Evolutionary conservation across 306 rosid species (phyloP).

Genomic region (Casuarina cunninghamiana): DNA sequence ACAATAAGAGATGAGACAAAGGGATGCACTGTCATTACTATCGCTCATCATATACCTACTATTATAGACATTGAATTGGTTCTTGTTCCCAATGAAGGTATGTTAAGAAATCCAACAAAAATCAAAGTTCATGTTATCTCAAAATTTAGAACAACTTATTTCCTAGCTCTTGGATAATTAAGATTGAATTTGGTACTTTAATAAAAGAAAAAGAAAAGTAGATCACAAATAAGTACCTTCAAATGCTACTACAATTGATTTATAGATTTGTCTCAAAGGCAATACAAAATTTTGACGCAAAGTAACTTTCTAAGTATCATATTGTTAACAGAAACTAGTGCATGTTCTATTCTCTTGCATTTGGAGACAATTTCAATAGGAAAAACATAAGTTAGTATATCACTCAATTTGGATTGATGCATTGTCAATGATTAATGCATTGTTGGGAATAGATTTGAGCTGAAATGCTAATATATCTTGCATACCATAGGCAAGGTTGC

Average conservation of each 20-base stretch:
- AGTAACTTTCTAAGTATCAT: not conserved
- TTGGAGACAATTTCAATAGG: not conserved
- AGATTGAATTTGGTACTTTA: not conserved
- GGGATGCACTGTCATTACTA: slow-evolving; percentile 78
- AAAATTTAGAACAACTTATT: not conserved
- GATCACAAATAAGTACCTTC: not conserved
- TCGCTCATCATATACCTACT: slow-evolving; percentile 86
- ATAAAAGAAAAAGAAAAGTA: not conserved
- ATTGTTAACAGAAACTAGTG: not conserved
- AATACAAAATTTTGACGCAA: not conserved
- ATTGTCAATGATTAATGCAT: not conserved
- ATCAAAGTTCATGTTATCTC: not conserved
- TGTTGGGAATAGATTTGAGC: not conserved
- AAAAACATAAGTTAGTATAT: not conserved
- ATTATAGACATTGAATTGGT: slow-evolving; percentile 81
- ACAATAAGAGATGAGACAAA: slow-evolving; percentile 73
- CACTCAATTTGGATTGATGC: not conserved
- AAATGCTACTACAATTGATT: not conserved
- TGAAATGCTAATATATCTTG: slow-evolving; percentile 3
- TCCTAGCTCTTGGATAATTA: not conserved
- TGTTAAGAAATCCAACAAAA: slow-evolving; percentile 1
- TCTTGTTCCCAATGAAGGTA: slow-evolving; percentile 84
- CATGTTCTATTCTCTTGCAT: not conserved
- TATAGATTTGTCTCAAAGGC: not conserved
- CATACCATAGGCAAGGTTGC: slow-evolving; percentile 59